These are phyloP conservation scores for Pichia sp. DNA, from an alignment of 1,139 yeast species.

Conservation along the genomic window DNA sequence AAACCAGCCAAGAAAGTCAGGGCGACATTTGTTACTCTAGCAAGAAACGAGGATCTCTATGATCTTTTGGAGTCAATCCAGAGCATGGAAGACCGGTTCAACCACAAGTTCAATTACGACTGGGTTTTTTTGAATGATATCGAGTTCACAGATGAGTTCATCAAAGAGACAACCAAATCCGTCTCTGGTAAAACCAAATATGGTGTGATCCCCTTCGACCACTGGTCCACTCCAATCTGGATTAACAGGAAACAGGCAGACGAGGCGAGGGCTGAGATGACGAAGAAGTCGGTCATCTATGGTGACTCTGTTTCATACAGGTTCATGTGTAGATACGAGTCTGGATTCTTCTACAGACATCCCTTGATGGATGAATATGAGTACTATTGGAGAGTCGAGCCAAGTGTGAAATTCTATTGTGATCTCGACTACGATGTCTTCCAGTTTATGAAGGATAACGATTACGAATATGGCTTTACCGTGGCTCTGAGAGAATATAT, in stretches of 20 bases:
- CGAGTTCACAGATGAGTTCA: constrained; percentile 42
- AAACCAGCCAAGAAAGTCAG: constrained; percentile 29
- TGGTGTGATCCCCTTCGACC: constrained; percentile 43
- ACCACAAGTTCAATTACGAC: constrained; percentile 57
- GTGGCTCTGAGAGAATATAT: constrained; percentile 54
- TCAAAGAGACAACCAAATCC: constrained; percentile 33
- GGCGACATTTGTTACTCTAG: constrained; percentile 69
- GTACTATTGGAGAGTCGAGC: constrained; percentile 76
- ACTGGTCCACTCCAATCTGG: constrained; percentile 54
- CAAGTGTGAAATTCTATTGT: constrained; percentile 58
- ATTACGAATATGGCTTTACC: constrained; percentile 59
- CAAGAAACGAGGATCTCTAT: constrained; percentile 61
- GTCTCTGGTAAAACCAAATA: constrained; percentile 43
- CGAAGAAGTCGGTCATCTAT: constrained; percentile 15
- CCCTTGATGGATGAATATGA: constrained; percentile 54
- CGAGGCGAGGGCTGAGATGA: constrained; percentile 39
- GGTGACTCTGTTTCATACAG: constrained; percentile 40
- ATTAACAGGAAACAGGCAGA: constrained; percentile 59
- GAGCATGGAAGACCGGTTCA: constrained; percentile 69
- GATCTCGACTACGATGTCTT: constrained; percentile 64
- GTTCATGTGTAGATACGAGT: constrained; percentile 71
- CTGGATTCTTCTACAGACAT: constrained; percentile 67
- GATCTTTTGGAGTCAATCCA: constrained; percentile 56
- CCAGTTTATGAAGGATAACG: constrained; percentile 59
- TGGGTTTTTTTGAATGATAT: constrained; percentile 69